These are phyloP conservation scores for Ophiostoma australiae DNA, from an alignment of 2,329 filamentous ascomycete genomes.

Conservation along the genomic window DNA sequence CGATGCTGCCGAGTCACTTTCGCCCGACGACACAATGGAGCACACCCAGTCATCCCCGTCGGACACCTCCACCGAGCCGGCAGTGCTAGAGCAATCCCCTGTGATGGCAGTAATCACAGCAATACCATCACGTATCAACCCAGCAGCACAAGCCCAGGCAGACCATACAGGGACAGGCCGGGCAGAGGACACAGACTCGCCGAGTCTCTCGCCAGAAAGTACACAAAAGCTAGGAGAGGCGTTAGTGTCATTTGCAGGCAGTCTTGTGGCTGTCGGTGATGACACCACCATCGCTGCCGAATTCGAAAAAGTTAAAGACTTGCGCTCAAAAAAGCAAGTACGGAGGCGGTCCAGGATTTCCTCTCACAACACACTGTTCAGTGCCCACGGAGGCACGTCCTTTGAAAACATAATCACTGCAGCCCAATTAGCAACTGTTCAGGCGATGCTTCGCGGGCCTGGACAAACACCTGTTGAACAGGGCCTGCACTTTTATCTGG, in stretches of 20 bases:
- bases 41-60: constrained; percentile 15
- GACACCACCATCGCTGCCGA: neutral
- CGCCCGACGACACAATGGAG: neutral
- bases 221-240: neutral
- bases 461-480: constrained; percentile 43
- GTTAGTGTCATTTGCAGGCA: neutral
- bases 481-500: constrained; percentile 48
- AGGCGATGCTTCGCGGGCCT: constrained; percentile 35
- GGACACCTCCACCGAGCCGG: neutral
- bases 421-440: constrained; percentile 10
- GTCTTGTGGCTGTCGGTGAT: neutral
- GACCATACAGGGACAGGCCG: neutral
- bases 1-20: neutral
- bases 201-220: neutral
- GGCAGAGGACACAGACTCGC: neutral
- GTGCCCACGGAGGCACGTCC: neutral
- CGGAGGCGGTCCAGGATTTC: neutral
- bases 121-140: neutral
- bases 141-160: neutral
- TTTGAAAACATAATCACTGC: neutral
- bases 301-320: neutral
- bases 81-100: neutral
- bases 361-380: neutral
- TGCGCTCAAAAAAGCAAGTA: neutral
- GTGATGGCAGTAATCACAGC: neutral